A percentile compares a stretch with the other conserved stretches of the same genome.
Conservation (phyloP, 208 protist genomes). For the Crithidia bombi region DNA sequence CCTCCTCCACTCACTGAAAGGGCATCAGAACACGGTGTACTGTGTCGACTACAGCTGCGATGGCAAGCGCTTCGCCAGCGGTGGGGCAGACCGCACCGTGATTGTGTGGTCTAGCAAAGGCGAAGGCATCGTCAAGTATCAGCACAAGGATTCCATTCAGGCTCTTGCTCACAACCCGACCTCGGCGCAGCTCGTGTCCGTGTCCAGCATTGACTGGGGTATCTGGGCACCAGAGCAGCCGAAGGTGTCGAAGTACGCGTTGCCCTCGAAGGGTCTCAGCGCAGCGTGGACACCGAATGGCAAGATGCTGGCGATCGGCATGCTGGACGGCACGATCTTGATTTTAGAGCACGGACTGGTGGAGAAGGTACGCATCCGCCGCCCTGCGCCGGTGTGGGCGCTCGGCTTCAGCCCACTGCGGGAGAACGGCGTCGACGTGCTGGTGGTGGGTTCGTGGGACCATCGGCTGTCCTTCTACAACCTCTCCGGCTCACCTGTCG, state of each 20-base stretch:
- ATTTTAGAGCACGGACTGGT: constrained; percentile 45
- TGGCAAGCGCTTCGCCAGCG: constrained; percentile 94
- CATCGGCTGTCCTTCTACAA: constrained; percentile 96
- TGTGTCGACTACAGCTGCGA: constrained; percentile 87
- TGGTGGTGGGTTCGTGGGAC: constrained; percentile 96
- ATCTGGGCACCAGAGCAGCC: constrained; percentile 94
- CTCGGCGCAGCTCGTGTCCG: constrained; percentile 83
- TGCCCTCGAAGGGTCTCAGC: constrained; percentile 91
- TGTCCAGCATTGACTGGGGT: constrained; percentile 94
- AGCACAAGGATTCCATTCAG: constrained; percentile 96
- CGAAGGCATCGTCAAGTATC: constrained; percentile 96
- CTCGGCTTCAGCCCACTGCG: constrained; percentile 92
- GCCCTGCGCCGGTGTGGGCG: constrained; percentile 93
- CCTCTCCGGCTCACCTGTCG: constrained; percentile 72
- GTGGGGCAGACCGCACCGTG: constrained; percentile 93
- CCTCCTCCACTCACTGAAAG: constrained; percentile 94
- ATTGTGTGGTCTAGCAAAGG: constrained; percentile 96
- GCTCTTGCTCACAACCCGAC: constrained; percentile 94
- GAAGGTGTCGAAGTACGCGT: constrained; percentile 88
- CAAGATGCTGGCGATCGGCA: constrained; percentile 92
- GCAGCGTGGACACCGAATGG: constrained; percentile 95
- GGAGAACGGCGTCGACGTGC: constrained; percentile 89
- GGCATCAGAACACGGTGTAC: constrained; percentile 95
- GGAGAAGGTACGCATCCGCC: constrained; percentile 65
- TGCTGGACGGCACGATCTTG: constrained; percentile 86